These are phyloP conservation scores for Carex kokanica DNA, from an alignment of 176 grass and related monocot genomes.

Conservation along the genomic window DNA sequence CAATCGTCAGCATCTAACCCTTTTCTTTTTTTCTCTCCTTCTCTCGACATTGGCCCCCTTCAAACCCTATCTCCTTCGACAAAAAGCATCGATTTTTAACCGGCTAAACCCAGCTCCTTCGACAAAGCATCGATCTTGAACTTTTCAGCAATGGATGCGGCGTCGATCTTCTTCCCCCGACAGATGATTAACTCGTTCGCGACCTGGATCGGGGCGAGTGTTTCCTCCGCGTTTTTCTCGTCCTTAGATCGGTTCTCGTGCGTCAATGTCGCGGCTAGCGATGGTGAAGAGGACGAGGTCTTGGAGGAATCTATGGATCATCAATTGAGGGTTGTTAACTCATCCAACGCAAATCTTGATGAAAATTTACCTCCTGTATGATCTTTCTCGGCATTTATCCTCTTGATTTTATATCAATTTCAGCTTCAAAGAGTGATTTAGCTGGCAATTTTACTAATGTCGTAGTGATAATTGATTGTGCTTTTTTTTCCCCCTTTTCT, in stretches of 20 bases:
- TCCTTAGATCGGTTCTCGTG: conserved; percentile 33
- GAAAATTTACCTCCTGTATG: conserved; percentile 28
- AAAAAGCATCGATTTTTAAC: background rate
- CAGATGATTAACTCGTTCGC: background rate
- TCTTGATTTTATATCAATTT: background rate
- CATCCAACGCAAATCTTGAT: background rate
- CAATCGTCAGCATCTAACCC: background rate
- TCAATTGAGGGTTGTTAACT: background rate
- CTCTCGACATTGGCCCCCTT: background rate
- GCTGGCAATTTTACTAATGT: background rate
- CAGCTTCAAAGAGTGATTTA: background rate
- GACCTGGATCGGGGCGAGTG: conserved; percentile 21
- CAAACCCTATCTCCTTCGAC: conserved; percentile 6
- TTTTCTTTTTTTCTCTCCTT: background rate
- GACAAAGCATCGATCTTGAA: background rate
- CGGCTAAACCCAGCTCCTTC: background rate
- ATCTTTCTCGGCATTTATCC: background rate
- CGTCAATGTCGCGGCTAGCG: conserved; percentile 25
- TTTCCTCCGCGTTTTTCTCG: conserved; percentile 33
- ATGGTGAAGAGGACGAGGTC: conserved; percentile 22
- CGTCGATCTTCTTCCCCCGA: conserved; percentile 23
- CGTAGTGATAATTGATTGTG: conserved; percentile 12
- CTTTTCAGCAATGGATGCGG: conserved; percentile 13
- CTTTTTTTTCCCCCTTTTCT: background rate
- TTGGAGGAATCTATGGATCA: background rate